phyloP scores from a whole-genome alignment of 176 grass and related monocot genomes.

The Chloris gayana region DNA sequence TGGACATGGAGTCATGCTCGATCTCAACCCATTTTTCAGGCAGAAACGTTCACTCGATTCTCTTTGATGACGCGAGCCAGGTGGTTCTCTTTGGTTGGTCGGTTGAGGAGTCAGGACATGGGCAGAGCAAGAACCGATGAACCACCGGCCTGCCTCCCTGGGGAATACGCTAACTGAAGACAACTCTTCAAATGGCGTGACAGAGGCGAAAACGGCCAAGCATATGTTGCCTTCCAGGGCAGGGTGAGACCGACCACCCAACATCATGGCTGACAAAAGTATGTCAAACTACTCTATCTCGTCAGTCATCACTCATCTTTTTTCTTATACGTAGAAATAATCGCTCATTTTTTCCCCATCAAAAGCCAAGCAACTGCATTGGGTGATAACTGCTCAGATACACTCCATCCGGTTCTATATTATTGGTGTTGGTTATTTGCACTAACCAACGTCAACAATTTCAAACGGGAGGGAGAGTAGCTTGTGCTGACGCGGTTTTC shows the following conservation, averaged over 20 bases:
- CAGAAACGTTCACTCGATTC: constrained; percentile 3
- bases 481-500: neutral
- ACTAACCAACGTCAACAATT: too few species aligned
- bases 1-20: neutral
- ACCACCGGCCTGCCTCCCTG: constrained; percentile 34
- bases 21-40: neutral
- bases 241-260: constrained; percentile 46
- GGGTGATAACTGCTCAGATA: too few species aligned
- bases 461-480: neutral
- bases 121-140: constrained; percentile 28
- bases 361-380: too few species aligned
- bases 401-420: too few species aligned
- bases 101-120: neutral
- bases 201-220: constrained; percentile 24
- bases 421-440: too few species aligned
- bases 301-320: neutral
- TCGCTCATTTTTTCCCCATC: neutral
- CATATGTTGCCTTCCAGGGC: constrained; percentile 11
- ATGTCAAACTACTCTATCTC: constrained; percentile 24
- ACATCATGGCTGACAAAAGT: neutral
- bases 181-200: neutral
- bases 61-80: constrained; percentile 29
- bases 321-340: too few species aligned
- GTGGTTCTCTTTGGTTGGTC: constrained; percentile 18
- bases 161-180: constrained; percentile 9